Base-by-base conservation (phyloP, 164 flowering plant species). In the Berberis thunbergii region DNA sequence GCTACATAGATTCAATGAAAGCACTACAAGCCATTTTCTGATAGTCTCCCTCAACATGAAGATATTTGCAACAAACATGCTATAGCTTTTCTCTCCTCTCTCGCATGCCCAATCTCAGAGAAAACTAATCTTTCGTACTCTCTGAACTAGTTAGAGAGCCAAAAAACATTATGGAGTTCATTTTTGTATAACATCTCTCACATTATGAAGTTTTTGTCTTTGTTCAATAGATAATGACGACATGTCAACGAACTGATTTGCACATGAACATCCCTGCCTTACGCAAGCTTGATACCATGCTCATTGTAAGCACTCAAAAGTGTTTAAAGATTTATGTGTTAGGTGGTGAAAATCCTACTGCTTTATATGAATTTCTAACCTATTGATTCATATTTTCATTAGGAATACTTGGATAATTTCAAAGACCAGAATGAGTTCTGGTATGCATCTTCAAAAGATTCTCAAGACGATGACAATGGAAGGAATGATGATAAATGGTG, bases 241-340 rank as follows among this genome's bases (percentile, higher is more conserved):
- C 96, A 39, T 73, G 78, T 49, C 97, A 91, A 74, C 77, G 98
- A 71, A 81, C 49, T 5, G 97, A 94, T 72, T 83, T 94, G 49
- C 88, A 42, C 38, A 79, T 90, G 84, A 87, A 87, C 73, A 86
- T 93, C 57, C 98, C 97, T 0, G 97, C 97, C 8, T 74, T 93
- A 48, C 83, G 87, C 48, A 88, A 90, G 77, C 94, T 93, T 41
- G 98, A 93, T 58, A 83, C 88, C 44, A 82, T 90, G 89, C 95
- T 93, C 13, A 68, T 90, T 64, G 98, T 90, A 74, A 81, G 89
- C 66, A 61, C 26, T 12, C 2, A 13, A 64, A n/a, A 48, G 50
- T 48, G 9, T 52, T 52, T 7, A 10, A 26, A 52, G 4, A 26
- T 26, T 10, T 6, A 10, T 10, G 54, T 52, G 3, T 9, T 52